These are phyloP conservation scores for Lentinula boryana DNA, from an alignment of 768 basidiomycete species.

Conservation along the genomic window DNA sequence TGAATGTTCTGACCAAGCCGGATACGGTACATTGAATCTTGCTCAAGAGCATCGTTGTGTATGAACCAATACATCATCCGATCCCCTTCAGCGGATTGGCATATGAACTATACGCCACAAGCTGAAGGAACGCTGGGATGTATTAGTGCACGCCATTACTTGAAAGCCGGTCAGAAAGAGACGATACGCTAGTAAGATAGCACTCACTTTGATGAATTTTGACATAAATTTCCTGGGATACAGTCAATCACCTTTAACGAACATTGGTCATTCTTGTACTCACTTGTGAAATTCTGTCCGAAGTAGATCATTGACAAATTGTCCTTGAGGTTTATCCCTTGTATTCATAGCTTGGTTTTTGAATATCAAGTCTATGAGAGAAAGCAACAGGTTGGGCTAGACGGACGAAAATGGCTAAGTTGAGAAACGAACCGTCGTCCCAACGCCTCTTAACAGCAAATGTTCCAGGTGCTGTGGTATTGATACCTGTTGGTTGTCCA, in stretches of 20 bases:
- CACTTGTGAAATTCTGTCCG: slow-evolving; percentile 93
- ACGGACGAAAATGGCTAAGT: slow-evolving; percentile 17
- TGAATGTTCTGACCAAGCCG: no score
- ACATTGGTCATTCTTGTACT: slow-evolving; percentile 21
- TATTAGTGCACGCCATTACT: neutral
- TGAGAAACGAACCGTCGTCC: slow-evolving; percentile 48
- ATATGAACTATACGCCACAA: no score
- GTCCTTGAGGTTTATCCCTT: slow-evolving; percentile 43
- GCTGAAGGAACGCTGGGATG: no score
- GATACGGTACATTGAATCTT: no score
- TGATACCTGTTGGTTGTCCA: slow-evolving; percentile 67
- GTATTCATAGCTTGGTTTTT: slow-evolving; percentile 69
- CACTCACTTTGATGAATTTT: slow-evolving; percentile 77
- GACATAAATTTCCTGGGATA: slow-evolving; percentile 79
- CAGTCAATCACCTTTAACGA: slow-evolving; percentile 3
- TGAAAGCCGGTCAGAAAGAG: neutral
- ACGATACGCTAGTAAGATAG: neutral
- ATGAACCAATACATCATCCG: no score
- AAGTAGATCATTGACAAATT: slow-evolving; percentile 93
- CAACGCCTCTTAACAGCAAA: slow-evolving; percentile 91
- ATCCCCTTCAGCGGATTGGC: no score
- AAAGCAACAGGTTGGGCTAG: slow-evolving; percentile 6
- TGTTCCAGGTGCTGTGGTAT: slow-evolving; percentile 70
- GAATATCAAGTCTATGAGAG: slow-evolving; percentile 80
- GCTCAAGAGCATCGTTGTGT: no score